Conservation (phyloP, 2,329 filamentous ascomycete genomes). For the Hymenoscyphus albidus region DNA sequence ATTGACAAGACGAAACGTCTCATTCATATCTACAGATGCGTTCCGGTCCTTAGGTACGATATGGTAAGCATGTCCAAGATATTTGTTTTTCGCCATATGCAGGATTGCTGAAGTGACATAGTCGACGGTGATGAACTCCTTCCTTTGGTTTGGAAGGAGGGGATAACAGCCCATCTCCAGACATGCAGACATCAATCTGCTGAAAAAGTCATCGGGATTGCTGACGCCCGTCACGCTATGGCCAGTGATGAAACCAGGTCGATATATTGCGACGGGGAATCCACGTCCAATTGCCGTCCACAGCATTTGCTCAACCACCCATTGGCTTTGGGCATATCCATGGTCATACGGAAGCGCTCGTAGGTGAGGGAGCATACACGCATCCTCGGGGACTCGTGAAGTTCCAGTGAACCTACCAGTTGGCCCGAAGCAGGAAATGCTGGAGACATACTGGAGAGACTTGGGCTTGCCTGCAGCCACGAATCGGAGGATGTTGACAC, state of each 20-base stretch:
- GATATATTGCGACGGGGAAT: conserved; percentile 6
- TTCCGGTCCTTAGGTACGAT: background rate
- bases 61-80: background rate
- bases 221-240: conserved; percentile 3
- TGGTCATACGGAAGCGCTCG: conserved; percentile 1
- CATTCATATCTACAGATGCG: conserved; percentile 1
- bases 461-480: conserved; percentile 2
- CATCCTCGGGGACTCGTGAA: background rate
- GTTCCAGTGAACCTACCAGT: background rate
- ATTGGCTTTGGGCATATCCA: conserved; percentile 6
- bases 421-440: background rate
- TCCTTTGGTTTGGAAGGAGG: conserved; percentile 1
- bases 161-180: conserved; percentile 1
- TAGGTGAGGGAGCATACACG: background rate
- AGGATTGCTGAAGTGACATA: background rate
- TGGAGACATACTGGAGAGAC: conserved; percentile 4
- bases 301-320: conserved; percentile 3
- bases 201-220: conserved; percentile 3
- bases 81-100: conserved; percentile 2
- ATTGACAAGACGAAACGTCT: background rate
- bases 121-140: conserved; percentile 4
- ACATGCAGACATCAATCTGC: background rate
- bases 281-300: background rate
- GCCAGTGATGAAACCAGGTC: conserved; percentile 4
- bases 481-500: conserved; percentile 3